Evolutionary conservation across 2,329 filamentous ascomycete genomes (phyloP), one percentile per base, ranked within the genome.

Genomic region (Aspergillus sp.): DNA sequence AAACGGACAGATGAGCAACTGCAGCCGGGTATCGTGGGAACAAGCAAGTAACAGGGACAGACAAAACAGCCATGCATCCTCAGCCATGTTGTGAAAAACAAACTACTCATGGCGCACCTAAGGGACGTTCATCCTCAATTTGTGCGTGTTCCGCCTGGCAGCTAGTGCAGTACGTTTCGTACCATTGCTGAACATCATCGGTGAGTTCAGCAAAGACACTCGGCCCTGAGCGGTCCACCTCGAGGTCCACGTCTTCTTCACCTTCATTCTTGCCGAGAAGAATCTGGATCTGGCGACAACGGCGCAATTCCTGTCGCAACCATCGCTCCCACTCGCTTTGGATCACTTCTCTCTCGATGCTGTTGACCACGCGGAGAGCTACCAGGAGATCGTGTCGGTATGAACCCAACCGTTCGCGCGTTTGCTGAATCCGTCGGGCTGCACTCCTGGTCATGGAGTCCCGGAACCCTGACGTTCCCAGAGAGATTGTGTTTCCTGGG

Each of bases 291-390:
- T 89, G 85, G 59, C 86, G 86, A 74, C 95, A 99, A 52, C 90
- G 85, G 36, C 82, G 77, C 64, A 87, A 88, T 78, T 99, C 95
- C 66, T 91, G 89, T 3, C 85, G 77, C 30, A 98, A 83, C 93
- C 94, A 99, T 64, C 91, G 90, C 78, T 96, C 93, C 89, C 92
- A 99, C 75, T 97, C 94, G 0, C 90, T 89, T 70, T 87, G 85
- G 57, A 98, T 77, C 74, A 96, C 88, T 75, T 97, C 92, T 60
- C 85, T 84, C 80, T 98, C 95, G 27, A 98, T 87, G 59, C 85
- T 89, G 76, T 98, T 97, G 62, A 98, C 88, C 2, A 97, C 86
- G 4, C 93, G 87, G 80, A 98, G 87, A 5, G 93, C 92, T 5
- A 99, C 93, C 2, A 98, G 80, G 19, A 99, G 81, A 71, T 98